phyloP scores from a whole-genome alignment of 2,329 filamentous ascomycete genomes.

The Hymenoscyphus repandus region DNA sequence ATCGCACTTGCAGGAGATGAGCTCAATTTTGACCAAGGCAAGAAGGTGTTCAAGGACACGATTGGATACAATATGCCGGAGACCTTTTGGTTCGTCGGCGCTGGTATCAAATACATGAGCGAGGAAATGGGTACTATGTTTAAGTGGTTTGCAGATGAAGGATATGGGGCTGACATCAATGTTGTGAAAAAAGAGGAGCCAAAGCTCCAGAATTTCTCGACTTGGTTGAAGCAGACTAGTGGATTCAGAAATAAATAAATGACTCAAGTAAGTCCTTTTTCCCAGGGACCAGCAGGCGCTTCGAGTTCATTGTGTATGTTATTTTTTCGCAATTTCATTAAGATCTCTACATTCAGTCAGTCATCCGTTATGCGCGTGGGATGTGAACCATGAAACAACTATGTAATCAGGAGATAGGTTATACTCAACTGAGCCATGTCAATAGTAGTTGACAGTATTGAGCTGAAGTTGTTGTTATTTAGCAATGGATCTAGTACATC shows the following conservation, averaged over 20 bases:
- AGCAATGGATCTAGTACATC: no score
- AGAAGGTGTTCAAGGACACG: conserved; percentile 30
- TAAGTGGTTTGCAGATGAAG: conserved; percentile 34
- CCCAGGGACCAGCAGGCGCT: not conserved
- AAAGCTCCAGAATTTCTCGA: conserved; percentile 15
- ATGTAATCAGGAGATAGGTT: no score
- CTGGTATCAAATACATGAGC: conserved; percentile 26
- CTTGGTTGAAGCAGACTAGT: conserved; percentile 18
- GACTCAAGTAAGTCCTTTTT: not conserved
- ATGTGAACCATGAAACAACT: no score
- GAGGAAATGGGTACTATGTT: conserved; percentile 36
- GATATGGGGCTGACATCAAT: conserved; percentile 33
- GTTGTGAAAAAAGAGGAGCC: conserved; percentile 16
- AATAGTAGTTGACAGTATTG: no score
- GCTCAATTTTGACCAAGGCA: conserved; percentile 31
- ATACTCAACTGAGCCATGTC: no score
- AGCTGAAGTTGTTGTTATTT: no score
- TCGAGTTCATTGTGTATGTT: not conserved
- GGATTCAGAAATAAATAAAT: conserved; percentile 4
- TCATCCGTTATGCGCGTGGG: no score
- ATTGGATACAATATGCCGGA: conserved; percentile 29
- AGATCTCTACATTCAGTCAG: no score
- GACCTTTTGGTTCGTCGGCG: conserved; percentile 29
- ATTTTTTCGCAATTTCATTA: no score
- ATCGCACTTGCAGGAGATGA: conserved; percentile 40